A percentile compares a stretch with the other conserved stretches of the same genome.
phyloP scores from a whole-genome alignment of 2,329 filamentous ascomycete genomes.

The Sphaerulina populicola region DNA sequence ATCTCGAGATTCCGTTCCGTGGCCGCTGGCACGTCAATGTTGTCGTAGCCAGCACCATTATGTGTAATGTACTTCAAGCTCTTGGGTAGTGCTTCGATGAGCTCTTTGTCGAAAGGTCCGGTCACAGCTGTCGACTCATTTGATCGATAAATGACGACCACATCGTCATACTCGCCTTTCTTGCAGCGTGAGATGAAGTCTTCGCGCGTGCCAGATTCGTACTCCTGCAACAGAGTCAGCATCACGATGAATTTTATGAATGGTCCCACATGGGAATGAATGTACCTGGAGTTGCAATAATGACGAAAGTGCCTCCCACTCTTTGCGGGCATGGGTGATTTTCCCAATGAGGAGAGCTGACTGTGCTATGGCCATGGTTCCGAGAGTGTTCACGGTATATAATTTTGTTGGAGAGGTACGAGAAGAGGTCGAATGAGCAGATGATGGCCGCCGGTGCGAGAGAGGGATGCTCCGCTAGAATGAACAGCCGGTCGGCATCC shows the following conservation, averaged over 20 bases:
- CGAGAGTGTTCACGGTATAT: neutral
- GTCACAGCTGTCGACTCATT: constrained; percentile 47
- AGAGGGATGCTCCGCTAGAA: neutral
- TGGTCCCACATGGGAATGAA: neutral
- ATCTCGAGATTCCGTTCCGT: constrained; percentile 35
- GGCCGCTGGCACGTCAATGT: constrained; percentile 31
- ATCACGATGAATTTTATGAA: neutral
- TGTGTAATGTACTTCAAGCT: constrained; percentile 41
- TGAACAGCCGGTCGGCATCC: neutral
- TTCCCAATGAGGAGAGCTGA: constrained; percentile 41
- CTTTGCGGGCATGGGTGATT: constrained; percentile 39
- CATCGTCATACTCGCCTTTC: constrained; percentile 48
- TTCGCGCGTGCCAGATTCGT: constrained; percentile 45
- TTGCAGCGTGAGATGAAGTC: constrained; percentile 50
- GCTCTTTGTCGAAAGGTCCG: constrained; percentile 41
- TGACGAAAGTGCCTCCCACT: constrained; percentile 38
- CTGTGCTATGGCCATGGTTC: constrained; percentile 19
- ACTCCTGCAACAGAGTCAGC: constrained; percentile 39
- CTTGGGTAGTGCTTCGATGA: constrained; percentile 37
- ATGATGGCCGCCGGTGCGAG: too few species aligned
- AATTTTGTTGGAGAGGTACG: neutral
- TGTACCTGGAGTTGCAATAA: constrained; percentile 29
- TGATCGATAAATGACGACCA: constrained; percentile 51
- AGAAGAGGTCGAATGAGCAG: neutral
- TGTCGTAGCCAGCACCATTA: constrained; percentile 37